Conservation (phyloP, 495 filamentous ascomycete genomes). For the Penicillium bovifimosum region DNA sequence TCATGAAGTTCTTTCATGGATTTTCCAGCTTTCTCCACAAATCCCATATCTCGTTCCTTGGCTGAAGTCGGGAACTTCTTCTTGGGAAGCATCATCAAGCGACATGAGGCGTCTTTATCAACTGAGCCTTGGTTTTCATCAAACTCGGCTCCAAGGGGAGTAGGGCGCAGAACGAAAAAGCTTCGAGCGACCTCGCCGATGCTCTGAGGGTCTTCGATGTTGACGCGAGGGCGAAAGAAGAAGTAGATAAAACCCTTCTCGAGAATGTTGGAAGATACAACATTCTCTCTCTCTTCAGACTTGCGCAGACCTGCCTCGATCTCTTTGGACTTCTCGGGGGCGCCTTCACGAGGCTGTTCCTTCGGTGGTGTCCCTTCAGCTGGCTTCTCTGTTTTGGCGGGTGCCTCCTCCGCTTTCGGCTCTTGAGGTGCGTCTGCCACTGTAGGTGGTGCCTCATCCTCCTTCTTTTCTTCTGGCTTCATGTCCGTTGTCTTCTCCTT, state of each 20-base stretch:
- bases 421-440: conserved; percentile 12
- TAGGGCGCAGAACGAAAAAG: conserved; percentile 76
- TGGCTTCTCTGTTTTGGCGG: background rate
- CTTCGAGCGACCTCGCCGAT: conserved; percentile 70
- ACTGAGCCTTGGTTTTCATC: conserved; percentile 52
- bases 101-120: conserved; percentile 53
- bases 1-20: conserved; percentile 68
- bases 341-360: background rate
- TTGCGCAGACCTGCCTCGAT: conserved; percentile 26
- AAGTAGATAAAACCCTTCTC: conserved; percentile 96
- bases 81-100: conserved; percentile 78
- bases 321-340: conserved; percentile 3
- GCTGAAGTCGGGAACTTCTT: conserved; percentile 73
- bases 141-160: conserved; percentile 65
- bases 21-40: conserved; percentile 72
- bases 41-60: conserved; percentile 70
- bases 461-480: conserved; percentile 21
- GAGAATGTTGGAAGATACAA: conserved; percentile 65
- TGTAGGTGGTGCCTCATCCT: conserved; percentile 23
- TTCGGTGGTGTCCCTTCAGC: background rate
- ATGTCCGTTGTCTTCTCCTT: conserved; percentile 26
- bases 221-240: conserved; percentile 77
- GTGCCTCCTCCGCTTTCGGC: conserved; percentile 1
- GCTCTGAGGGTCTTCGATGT: conserved; percentile 62
- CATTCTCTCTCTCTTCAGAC: conserved; percentile 46